Evolutionary conservation across 305 asterid genomes (phyloP).

Genomic region (Fraxinus albicans): DNA sequence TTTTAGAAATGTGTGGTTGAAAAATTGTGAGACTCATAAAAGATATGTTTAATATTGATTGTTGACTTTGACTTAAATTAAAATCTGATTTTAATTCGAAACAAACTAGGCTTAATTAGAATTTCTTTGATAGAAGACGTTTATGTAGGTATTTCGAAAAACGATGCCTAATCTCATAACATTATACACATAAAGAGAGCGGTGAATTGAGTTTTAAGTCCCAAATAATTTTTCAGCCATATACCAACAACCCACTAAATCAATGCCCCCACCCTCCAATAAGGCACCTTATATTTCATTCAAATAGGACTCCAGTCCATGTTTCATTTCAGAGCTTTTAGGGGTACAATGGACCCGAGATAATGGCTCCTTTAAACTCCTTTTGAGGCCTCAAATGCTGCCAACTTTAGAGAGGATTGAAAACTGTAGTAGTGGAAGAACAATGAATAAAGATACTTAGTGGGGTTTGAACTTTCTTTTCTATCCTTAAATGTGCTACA

Average conservation of each 20-base stretch:
- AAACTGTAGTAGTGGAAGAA: neutral
- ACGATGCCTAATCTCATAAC: neutral
- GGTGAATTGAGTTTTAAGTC: too few species aligned
- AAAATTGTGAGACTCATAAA: too few species aligned
- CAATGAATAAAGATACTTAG: neutral
- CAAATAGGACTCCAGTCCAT: neutral
- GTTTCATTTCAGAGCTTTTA: neutral
- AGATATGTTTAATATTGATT: too few species aligned
- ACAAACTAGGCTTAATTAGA: too few species aligned
- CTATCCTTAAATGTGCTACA: neutral
- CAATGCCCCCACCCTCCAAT: slow-evolving; percentile 4
- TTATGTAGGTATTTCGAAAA: neutral
- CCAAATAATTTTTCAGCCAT: neutral
- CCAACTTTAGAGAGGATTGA: neutral
- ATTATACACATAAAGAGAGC: neutral
- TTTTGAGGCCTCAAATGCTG: slow-evolving; percentile 7
- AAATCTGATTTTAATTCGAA: too few species aligned
- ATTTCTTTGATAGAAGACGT: neutral
- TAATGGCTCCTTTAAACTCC: neutral
- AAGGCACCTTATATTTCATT: neutral
- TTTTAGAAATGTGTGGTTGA: too few species aligned
- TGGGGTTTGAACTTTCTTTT: neutral
- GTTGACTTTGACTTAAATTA: too few species aligned
- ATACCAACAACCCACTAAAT: slow-evolving; percentile 9
- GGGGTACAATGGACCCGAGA: neutral